Evolutionary conservation across 257 asterid genomes (phyloP).

Genomic region (Rhazya stricta): DNA sequence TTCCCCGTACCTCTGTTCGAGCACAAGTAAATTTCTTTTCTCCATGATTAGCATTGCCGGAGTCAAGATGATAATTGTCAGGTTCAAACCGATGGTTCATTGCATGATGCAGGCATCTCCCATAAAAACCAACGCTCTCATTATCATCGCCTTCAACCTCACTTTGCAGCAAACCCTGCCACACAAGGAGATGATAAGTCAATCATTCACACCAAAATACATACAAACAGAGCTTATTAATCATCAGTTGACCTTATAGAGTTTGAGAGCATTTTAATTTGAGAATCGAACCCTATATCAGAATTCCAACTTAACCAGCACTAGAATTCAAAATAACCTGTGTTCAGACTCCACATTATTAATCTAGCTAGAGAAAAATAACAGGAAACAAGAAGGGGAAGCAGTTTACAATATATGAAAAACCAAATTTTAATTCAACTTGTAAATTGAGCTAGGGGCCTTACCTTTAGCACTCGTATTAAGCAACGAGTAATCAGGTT

Average conservation of each 20-base stretch:
- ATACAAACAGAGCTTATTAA: not conserved
- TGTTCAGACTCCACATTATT: not conserved
- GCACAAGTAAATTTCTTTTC: conserved; percentile 39
- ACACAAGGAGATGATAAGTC: not conserved
- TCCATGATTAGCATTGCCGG: conserved; percentile 14
- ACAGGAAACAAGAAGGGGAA: not conserved
- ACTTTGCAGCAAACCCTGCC: conserved; percentile 37
- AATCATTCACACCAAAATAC: not conserved
- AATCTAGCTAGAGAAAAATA: not conserved
- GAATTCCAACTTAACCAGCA: not conserved
- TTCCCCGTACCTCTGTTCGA: conserved; percentile 50
- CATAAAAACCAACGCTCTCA: conserved; percentile 26
- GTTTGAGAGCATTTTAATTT: not conserved
- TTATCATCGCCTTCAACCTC: conserved; percentile 34
- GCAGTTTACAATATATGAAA: not conserved
- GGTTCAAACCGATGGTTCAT: conserved; percentile 16
- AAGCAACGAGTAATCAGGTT: not conserved
- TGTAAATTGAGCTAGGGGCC: not conserved
- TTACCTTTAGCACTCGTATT: not conserved
- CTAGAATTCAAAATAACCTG: not conserved
- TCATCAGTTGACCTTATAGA: not conserved
- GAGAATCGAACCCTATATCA: not conserved
- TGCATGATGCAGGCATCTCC: conserved; percentile 32
- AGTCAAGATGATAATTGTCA: conserved; percentile 22
- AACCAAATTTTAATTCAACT: too few relatives aligned